Conservation (phyloP, 768 basidiomycete species). For the Mrakia gelida region DNA sequence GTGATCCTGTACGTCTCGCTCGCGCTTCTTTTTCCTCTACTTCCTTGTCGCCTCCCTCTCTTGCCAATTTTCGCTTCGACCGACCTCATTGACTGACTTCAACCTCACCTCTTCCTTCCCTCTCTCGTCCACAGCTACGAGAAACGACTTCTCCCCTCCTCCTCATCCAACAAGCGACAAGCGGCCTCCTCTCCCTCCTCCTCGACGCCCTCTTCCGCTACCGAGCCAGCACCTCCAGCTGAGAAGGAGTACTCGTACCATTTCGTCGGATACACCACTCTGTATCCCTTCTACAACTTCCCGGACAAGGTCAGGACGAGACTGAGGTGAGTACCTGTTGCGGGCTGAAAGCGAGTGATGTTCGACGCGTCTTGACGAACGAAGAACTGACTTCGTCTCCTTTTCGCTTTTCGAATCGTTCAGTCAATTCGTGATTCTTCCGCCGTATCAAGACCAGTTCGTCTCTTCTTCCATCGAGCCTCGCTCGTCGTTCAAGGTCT, state of each 20-base stretch:
- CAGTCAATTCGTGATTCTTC: conserved; percentile 88
- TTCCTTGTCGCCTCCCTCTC: not conserved
- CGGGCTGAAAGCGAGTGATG: not conserved
- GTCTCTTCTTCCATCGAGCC: not conserved
- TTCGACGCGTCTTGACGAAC: not conserved
- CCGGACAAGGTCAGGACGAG: conserved; percentile 84
- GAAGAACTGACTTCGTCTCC: not conserved
- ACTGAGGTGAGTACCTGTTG: not conserved
- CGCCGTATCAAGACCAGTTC: conserved; percentile 73
- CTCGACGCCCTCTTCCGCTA: not conserved
- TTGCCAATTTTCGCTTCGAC: not conserved
- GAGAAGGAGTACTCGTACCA: conserved; percentile 64
- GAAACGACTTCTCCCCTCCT: conserved; percentile 59
- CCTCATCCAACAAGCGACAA: conserved; percentile 1
- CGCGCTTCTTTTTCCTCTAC: not conserved
- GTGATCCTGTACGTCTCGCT: conserved; percentile 62
- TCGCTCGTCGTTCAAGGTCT: not conserved
- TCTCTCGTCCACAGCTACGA: conserved; percentile 60
- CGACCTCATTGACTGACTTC: not conserved
- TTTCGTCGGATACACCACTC: conserved; percentile 87
- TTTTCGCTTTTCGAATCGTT: not conserved
- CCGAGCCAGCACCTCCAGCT: conserved; percentile 31
- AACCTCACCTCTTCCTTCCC: not conserved
- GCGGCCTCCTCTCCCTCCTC: not conserved
- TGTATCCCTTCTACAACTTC: conserved; percentile 94